phyloP scores from a whole-genome alignment of 306 rosid genomes.

The Vigna mungo region DNA sequence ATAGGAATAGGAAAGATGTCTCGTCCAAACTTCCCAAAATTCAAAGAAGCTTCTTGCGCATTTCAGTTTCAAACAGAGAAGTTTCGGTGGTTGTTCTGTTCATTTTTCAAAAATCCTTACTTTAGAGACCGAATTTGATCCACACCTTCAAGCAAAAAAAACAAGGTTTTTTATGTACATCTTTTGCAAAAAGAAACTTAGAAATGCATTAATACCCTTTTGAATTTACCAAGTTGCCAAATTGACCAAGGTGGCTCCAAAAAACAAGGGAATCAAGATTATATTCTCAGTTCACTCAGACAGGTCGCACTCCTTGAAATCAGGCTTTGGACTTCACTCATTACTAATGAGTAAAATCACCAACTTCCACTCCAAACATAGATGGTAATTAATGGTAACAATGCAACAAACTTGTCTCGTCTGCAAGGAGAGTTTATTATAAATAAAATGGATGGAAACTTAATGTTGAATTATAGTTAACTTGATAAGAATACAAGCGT shows the following conservation, averaged over 20 bases:
- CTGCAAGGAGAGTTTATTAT: neutral
- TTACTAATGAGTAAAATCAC: slow-evolving; percentile 22
- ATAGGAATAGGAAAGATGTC: slow-evolving; percentile 14
- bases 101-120: slow-evolving; percentile 23
- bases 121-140: neutral
- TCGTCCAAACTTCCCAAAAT: slow-evolving; percentile 5
- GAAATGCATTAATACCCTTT: slow-evolving; percentile 17
- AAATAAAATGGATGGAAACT: too few relatives aligned
- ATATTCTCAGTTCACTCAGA: slow-evolving; percentile 40
- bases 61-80: slow-evolving; percentile 29
- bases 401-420: neutral
- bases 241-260: slow-evolving; percentile 53
- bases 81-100: slow-evolving; percentile 11
- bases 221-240: slow-evolving; percentile 40
- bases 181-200: slow-evolving; percentile 22
- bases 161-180: neutral
- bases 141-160: neutral
- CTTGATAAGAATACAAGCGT: too few relatives aligned
- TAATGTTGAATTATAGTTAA: too few relatives aligned
- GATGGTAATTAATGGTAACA: slow-evolving; percentile 19
- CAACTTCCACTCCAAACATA: neutral
- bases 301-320: slow-evolving; percentile 49
- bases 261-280: slow-evolving; percentile 45
- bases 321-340: slow-evolving; percentile 47
- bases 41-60: slow-evolving; percentile 39